phyloP scores from a whole-genome alignment of 2,329 filamentous ascomycete genomes.

The Stemphylium beticola region DNA sequence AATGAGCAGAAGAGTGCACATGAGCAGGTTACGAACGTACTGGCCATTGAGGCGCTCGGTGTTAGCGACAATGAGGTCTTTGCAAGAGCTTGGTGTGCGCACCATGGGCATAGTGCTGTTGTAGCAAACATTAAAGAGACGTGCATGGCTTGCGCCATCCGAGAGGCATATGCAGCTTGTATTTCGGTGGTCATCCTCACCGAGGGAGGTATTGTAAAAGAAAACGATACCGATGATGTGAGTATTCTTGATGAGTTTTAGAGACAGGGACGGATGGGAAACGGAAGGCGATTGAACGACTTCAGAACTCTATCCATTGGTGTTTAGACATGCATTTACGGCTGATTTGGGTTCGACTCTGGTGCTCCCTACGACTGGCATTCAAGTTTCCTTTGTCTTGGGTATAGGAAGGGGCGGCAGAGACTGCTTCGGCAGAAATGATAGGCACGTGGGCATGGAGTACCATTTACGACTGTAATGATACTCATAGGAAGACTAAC shows the following conservation, averaged over 20 bases:
- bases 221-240: slow-evolving; percentile 49
- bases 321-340: slow-evolving; percentile 13
- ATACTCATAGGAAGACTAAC: slow-evolving; percentile 7
- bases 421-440: neutral
- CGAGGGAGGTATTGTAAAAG: slow-evolving; percentile 53
- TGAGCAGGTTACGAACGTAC: slow-evolving; percentile 63
- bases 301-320: neutral
- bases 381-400: slow-evolving; percentile 9
- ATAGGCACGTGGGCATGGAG: neutral
- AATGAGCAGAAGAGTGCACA: slow-evolving; percentile 33
- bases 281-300: neutral
- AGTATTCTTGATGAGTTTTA: slow-evolving; percentile 10
- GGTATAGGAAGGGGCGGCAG: neutral
- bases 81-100: slow-evolving; percentile 76
- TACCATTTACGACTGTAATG: slow-evolving; percentile 17
- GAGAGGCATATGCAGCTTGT: slow-evolving; percentile 76
- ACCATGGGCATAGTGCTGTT: slow-evolving; percentile 74
- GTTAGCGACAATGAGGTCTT: slow-evolving; percentile 78
- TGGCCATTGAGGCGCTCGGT: slow-evolving; percentile 75
- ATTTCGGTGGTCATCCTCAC: slow-evolving; percentile 73
- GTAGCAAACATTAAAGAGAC: slow-evolving; percentile 73
- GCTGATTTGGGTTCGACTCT: slow-evolving; percentile 6
- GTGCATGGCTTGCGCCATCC: slow-evolving; percentile 75
- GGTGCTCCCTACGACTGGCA: slow-evolving; percentile 1
- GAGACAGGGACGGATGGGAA: neutral